Evolutionary conservation across 169 alveolate species (phyloP).

Genomic region (Eimeria acervulina): DNA sequence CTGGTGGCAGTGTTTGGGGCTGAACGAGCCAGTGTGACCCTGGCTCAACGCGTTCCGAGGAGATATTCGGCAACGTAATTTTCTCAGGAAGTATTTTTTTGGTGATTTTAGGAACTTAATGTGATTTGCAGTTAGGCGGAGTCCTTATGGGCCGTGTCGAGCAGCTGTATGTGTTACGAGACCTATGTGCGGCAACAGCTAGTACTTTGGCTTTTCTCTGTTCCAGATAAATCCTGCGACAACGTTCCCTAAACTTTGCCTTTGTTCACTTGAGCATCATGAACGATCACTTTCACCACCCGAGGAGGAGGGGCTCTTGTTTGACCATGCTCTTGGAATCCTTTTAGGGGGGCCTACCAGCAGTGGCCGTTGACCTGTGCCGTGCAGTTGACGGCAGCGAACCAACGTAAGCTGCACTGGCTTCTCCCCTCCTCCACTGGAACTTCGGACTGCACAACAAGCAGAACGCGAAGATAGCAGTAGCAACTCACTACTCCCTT

Average conservation of each 20-base stretch:
- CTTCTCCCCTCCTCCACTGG: neutral
- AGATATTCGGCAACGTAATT: neutral
- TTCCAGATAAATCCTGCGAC: neutral
- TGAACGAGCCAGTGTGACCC: neutral
- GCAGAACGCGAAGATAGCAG: neutral
- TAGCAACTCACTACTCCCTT: neutral
- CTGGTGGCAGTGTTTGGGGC: conserved; percentile 34
- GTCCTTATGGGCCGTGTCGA: neutral
- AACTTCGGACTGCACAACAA: neutral
- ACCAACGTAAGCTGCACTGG: neutral
- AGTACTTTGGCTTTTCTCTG: neutral
- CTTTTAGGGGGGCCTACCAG: neutral
- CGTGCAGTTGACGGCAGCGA: neutral
- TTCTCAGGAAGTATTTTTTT: neutral
- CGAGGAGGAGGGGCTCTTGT: neutral
- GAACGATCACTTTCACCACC: neutral
- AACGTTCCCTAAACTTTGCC: neutral
- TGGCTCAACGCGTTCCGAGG: neutral
- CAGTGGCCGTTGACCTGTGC: neutral
- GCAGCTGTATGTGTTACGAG: neutral
- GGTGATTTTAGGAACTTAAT: neutral
- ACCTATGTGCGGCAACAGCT: neutral
- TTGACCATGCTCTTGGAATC: neutral
- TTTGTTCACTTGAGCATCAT: neutral
- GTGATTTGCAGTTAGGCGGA: neutral